A percentile compares a stretch with the other conserved stretches of the same genome.
These are phyloP conservation scores for Kodamaea hsintzibuensis DNA, from an alignment of 805 yeast genomes.

Conservation along the genomic window DNA sequence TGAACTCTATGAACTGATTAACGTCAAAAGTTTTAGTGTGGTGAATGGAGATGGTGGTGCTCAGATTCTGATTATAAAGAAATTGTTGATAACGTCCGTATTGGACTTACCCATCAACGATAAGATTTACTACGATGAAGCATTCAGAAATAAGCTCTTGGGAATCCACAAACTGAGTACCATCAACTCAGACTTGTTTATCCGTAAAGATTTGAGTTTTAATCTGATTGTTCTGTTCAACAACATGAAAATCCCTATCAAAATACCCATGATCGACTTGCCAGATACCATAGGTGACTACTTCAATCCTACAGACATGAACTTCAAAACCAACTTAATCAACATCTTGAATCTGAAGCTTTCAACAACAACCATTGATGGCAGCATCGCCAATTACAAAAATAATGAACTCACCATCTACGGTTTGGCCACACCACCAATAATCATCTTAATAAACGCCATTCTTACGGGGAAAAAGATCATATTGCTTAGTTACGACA, in stretches of 20 bases:
- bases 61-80: slow-evolving; percentile 32
- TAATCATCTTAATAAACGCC: slow-evolving; percentile 36
- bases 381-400: slow-evolving; percentile 17
- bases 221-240: slow-evolving; percentile 40
- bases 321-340: slow-evolving; percentile 40
- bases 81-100: slow-evolving; percentile 41
- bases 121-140: slow-evolving; percentile 40
- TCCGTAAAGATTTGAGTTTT: slow-evolving; percentile 44
- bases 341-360: slow-evolving; percentile 36
- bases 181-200: slow-evolving; percentile 35
- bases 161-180: slow-evolving; percentile 25
- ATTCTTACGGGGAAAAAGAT: slow-evolving; percentile 40
- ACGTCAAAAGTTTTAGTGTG: slow-evolving; percentile 29
- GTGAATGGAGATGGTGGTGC: slow-evolving; percentile 14
- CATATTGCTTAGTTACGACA: slow-evolving; percentile 40
- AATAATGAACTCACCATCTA: slow-evolving; percentile 53
- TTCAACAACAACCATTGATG: slow-evolving; percentile 24
- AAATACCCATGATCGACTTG: slow-evolving; percentile 40
- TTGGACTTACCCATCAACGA: slow-evolving; percentile 44
- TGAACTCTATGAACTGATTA: slow-evolving; percentile 33
- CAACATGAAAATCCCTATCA: slow-evolving; percentile 46
- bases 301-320: slow-evolving; percentile 45
- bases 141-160: slow-evolving; percentile 36
- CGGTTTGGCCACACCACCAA: slow-evolving; percentile 54
- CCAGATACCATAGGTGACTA: slow-evolving; percentile 48